Evolutionary conservation across 164 flowering plant genomes (phyloP).

Genomic region (Piper longum): DNA sequence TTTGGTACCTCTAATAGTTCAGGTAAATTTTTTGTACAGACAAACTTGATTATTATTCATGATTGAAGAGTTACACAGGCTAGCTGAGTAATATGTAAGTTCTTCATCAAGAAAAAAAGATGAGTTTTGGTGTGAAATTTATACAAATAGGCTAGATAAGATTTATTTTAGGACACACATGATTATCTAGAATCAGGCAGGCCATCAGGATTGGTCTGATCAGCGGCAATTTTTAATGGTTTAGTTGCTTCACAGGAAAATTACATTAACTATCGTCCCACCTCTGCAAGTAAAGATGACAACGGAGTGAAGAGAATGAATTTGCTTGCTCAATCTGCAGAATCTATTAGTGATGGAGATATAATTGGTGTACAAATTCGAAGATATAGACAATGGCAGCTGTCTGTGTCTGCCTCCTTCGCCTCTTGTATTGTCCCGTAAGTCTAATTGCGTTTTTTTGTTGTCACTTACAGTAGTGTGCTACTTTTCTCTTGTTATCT

Average conservation of each 20-base stretch:
- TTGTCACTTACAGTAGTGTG: neutral
- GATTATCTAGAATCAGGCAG: neutral
- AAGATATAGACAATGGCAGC: conserved; percentile 92
- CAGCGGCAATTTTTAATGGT: neutral
- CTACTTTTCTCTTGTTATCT: neutral
- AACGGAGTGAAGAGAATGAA: conserved; percentile 63
- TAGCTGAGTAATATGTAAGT: too few relatives aligned
- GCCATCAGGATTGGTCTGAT: neutral
- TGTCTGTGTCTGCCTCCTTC: conserved; percentile 51
- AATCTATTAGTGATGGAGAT: conserved; percentile 90
- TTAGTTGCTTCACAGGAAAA: conserved; percentile 54
- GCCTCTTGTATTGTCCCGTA: conserved; percentile 87
- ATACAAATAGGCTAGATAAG: too few relatives aligned
- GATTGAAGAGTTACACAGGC: too few relatives aligned
- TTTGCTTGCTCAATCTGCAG: conserved; percentile 87
- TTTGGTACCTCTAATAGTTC: conserved; percentile 85
- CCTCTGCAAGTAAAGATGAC: conserved; percentile 61
- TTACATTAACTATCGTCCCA: conserved; percentile 80
- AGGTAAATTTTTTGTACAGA: conserved; percentile 31
- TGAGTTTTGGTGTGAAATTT: too few relatives aligned
- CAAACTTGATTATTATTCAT: neutral
- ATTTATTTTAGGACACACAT: too few relatives aligned
- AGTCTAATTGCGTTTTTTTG: conserved; percentile 17
- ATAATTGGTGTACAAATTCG: conserved; percentile 88
- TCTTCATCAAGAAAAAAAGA: too few relatives aligned